These are phyloP conservation scores for Chlamydomonas asymmetrica DNA, from an alignment of 139 green algal genomes.

Conservation along the genomic window DNA sequence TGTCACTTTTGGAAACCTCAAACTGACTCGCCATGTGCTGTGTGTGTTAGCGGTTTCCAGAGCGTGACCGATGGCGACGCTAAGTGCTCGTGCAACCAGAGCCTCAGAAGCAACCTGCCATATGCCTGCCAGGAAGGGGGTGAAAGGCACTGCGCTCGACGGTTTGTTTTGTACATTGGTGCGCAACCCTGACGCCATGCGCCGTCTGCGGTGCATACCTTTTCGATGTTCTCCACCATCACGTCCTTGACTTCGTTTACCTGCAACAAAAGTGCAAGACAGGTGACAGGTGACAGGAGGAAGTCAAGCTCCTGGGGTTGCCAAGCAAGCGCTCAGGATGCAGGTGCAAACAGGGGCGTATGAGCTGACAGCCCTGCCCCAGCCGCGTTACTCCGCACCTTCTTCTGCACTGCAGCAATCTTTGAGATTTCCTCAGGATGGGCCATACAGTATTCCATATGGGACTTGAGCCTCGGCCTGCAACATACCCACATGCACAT, in stretches of 20 bases:
- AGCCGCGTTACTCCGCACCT: conserved; percentile 48
- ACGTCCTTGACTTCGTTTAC: conserved; percentile 85
- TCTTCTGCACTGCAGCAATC: conserved; percentile 86
- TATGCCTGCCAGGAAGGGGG: too few relatives aligned
- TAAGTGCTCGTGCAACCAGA: too few relatives aligned
- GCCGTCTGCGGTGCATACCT: too few relatives aligned
- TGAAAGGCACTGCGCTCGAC: too few relatives aligned
- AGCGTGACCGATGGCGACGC: too few relatives aligned
- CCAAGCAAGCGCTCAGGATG: background rate
- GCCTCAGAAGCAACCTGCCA: too few relatives aligned
- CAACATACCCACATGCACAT: too few relatives aligned
- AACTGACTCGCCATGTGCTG: too few relatives aligned
- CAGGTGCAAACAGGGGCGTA: background rate
- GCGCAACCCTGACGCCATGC: too few relatives aligned
- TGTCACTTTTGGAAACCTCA: too few relatives aligned
- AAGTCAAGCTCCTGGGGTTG: background rate
- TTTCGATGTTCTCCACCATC: conserved; percentile 93
- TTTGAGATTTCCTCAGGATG: conserved; percentile 94
- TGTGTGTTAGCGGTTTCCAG: too few relatives aligned
- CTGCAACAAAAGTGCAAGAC: conserved; percentile 20
- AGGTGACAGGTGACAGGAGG: background rate
- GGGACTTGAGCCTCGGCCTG: conserved; percentile 84
- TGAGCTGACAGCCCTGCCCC: background rate
- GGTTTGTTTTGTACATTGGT: too few relatives aligned
- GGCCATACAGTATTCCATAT: conserved; percentile 92